Conservation (phyloP, 164 flowering plant genomes). For the Tetrastigma voinierianum region DNA sequence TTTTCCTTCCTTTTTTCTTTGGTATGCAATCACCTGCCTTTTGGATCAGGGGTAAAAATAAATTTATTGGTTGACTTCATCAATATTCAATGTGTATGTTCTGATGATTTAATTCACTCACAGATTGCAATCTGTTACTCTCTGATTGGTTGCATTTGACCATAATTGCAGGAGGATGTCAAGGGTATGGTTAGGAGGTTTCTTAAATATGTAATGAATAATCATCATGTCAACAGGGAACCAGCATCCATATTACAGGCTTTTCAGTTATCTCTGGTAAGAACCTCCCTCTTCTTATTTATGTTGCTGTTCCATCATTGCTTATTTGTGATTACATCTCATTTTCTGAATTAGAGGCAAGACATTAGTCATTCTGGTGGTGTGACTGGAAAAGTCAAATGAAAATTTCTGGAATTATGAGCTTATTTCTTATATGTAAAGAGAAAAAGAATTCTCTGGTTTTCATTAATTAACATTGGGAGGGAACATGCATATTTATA, state of each 20-base stretch:
- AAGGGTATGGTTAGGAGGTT: slow-evolving; percentile 42
- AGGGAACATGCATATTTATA: too few species aligned
- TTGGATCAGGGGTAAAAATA: too few species aligned
- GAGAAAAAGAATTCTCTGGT: too few species aligned
- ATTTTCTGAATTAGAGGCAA: background rate
- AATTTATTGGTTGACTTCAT: too few species aligned
- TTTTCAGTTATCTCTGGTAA: slow-evolving; percentile 80
- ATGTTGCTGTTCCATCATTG: background rate
- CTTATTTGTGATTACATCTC: background rate
- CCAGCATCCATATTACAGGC: slow-evolving; percentile 64
- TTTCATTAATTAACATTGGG: too few species aligned
- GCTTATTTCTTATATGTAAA: too few species aligned
- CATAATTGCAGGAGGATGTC: slow-evolving; percentile 59
- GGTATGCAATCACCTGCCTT: too few species aligned
- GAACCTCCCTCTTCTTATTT: slow-evolving; percentile 17
- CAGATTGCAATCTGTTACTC: background rate
- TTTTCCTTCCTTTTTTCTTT: too few species aligned
- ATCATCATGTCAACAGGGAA: slow-evolving; percentile 53
- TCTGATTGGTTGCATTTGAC: slow-evolving; percentile 6
- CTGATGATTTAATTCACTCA: background rate
- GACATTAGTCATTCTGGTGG: background rate
- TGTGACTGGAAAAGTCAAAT: too few species aligned
- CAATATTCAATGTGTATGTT: background rate
- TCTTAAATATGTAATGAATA: slow-evolving; percentile 67
- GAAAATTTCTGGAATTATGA: too few species aligned